Percentiles rank a stretch among this genome's conserved stretches.
These are phyloP conservation scores for Diutina mesorugosa DNA, from an alignment of 1,139 yeast species.

Conservation along the genomic window DNA sequence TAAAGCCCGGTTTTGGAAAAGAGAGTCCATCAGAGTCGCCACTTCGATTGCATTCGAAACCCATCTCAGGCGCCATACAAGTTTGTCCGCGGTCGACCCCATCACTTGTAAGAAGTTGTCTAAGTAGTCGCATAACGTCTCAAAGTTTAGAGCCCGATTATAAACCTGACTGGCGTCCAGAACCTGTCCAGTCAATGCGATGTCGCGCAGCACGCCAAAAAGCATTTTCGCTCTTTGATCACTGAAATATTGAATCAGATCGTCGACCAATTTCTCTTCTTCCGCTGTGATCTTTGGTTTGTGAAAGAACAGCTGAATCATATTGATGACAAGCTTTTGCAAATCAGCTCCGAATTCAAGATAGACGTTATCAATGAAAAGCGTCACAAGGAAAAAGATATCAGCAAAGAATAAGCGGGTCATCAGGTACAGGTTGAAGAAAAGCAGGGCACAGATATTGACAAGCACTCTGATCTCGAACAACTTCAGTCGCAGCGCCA, in stretches of 20 bases:
- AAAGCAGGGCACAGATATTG: conserved; percentile 50
- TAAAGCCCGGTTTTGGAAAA: conserved; percentile 62
- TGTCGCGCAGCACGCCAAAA: conserved; percentile 68
- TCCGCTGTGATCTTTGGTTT: conserved; percentile 37
- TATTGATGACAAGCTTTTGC: conserved; percentile 53
- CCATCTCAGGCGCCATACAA: conserved; percentile 62
- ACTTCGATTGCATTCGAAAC: conserved; percentile 52
- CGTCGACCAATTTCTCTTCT: conserved; percentile 32
- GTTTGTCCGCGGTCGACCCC: conserved; percentile 41
- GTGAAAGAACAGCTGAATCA: conserved; percentile 59
- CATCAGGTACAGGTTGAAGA: conserved; percentile 59
- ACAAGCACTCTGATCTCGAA: conserved; percentile 63
- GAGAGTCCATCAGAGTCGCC: conserved; percentile 46
- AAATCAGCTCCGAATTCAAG: conserved; percentile 55
- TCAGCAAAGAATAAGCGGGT: conserved; percentile 66
- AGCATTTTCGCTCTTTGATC: conserved; percentile 64
- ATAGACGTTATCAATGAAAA: conserved; percentile 65
- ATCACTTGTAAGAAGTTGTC: conserved; percentile 34
- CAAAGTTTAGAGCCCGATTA: conserved; percentile 41
- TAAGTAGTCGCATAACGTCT: conserved; percentile 51
- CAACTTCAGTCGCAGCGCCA: conserved; percentile 52
- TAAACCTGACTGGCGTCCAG: conserved; percentile 24
- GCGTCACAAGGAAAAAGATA: conserved; percentile 53
- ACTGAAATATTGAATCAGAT: conserved; percentile 46
- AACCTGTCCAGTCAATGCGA: conserved; percentile 16